Conservation (phyloP, 1,139 yeast species). For the Magnusiomyces ingens region DNA sequence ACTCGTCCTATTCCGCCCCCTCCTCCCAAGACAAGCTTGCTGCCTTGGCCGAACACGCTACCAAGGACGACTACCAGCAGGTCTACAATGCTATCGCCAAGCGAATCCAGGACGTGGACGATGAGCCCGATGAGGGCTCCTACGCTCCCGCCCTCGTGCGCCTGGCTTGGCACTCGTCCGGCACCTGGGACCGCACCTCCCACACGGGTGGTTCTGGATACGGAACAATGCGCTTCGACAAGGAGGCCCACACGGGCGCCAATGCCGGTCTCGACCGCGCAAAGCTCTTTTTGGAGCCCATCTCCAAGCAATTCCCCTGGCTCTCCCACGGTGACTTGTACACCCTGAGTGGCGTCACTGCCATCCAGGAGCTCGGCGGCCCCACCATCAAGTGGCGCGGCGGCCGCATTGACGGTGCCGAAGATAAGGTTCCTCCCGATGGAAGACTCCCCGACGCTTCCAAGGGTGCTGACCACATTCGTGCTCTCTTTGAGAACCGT, state of each 20-base stretch:
- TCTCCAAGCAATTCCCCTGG: conserved; percentile 62
- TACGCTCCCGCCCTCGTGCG: conserved; percentile 62
- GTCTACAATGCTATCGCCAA: conserved; percentile 77
- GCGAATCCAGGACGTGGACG: conserved; percentile 61
- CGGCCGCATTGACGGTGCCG: conserved; percentile 58
- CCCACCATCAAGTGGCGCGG: conserved; percentile 86
- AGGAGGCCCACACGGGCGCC: conserved; percentile 63
- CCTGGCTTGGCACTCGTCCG: conserved; percentile 72
- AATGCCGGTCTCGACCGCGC: conserved; percentile 69
- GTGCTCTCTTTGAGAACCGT: conserved; percentile 53
- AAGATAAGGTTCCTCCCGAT: conserved; percentile 48
- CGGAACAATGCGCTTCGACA: conserved; percentile 71
- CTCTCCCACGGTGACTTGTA: conserved; percentile 80
- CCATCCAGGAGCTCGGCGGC: conserved; percentile 80
- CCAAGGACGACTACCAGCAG: conserved; percentile 56
- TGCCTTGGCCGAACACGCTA: conserved; percentile 27
- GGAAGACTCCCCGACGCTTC: conserved; percentile 81
- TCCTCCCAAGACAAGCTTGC: conserved; percentile 5
- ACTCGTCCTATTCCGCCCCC: conserved; percentile 6
- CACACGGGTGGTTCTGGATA: conserved; percentile 73
- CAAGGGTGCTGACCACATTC: conserved; percentile 61
- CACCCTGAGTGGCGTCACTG: conserved; percentile 81
- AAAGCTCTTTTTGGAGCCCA: conserved; percentile 56
- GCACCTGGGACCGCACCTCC: conserved; percentile 55
- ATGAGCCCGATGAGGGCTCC: conserved; percentile 67